phyloP scores from a whole-genome alignment of 2,329 filamentous ascomycete species.

The Aspergillus sp. region DNA sequence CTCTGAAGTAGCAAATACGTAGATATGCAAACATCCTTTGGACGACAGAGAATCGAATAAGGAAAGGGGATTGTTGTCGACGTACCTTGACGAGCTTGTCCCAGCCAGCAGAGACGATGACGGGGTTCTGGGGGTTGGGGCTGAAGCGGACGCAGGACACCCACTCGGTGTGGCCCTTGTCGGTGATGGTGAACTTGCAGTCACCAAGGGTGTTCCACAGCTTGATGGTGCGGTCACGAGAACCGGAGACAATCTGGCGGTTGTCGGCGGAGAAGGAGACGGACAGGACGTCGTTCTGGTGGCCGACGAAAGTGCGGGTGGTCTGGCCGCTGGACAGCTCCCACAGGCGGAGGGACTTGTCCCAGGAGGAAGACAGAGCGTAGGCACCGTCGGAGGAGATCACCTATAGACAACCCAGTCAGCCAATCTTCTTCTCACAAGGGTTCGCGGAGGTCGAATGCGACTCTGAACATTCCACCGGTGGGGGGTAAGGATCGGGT shows the following conservation, averaged over 20 bases:
- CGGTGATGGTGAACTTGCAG: slow-evolving; percentile 99
- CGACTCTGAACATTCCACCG: neutral
- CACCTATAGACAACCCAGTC: slow-evolving; percentile 58
- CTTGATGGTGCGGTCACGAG: slow-evolving; percentile 98
- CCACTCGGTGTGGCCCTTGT: slow-evolving; percentile 99
- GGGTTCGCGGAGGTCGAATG: too few relatives aligned
- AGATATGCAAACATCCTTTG: slow-evolving; percentile 87
- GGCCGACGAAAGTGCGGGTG: slow-evolving; percentile 96
- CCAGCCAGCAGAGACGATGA: slow-evolving; percentile 98
- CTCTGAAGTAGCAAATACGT: slow-evolving; percentile 99
- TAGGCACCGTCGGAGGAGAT: slow-evolving; percentile 99
- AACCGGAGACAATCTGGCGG: slow-evolving; percentile 99
- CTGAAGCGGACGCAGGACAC: slow-evolving; percentile 99
- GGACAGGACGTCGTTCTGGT: slow-evolving; percentile 99
- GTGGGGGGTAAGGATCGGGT: slow-evolving; percentile 19
- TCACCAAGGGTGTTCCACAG: slow-evolving; percentile 99
- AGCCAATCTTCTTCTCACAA: slow-evolving; percentile 18
- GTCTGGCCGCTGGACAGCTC: slow-evolving; percentile 96
- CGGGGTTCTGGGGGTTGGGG: slow-evolving; percentile 99
- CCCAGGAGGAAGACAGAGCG: slow-evolving; percentile 97
- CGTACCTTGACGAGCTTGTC: slow-evolving; percentile 99
- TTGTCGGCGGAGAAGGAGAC: slow-evolving; percentile 99
- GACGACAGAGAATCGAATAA: slow-evolving; percentile 22
- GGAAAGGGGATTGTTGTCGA: neutral
- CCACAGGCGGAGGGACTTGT: slow-evolving; percentile 99